Conservation (phyloP, 106 monocot species). For the Dioscorea alata region DNA sequence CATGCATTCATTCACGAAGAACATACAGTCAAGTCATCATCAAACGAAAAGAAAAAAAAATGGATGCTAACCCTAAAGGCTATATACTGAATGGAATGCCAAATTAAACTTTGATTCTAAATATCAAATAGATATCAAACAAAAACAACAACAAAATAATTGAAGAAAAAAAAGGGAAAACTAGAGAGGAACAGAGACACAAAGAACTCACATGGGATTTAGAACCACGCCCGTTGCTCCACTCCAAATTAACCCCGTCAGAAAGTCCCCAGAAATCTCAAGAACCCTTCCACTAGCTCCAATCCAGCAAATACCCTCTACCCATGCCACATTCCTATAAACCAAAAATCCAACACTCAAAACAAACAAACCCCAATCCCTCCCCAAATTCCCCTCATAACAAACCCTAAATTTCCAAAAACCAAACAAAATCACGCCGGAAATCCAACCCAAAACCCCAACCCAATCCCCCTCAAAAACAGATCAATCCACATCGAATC, state of each 20-base stretch:
- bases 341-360: not conserved
- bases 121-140: not conserved
- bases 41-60: too few relatives aligned
- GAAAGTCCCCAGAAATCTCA: not conserved
- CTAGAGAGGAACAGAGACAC: not conserved
- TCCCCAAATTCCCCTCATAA: not conserved
- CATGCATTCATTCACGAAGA: too few relatives aligned
- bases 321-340: not conserved
- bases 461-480: not conserved
- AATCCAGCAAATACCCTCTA: not conserved
- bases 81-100: not conserved
- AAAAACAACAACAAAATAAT: not conserved
- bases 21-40: too few relatives aligned
- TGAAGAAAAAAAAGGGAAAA: not conserved
- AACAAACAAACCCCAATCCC: not conserved
- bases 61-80: not conserved
- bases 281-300: not conserved
- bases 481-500: not conserved
- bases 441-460: not conserved
- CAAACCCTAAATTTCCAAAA: not conserved
- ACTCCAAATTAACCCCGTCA: not conserved
- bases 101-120: not conserved
- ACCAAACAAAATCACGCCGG: not conserved
- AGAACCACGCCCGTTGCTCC: not conserved
- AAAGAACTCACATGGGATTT: not conserved